Evolutionary conservation across 495 filamentous ascomycete species (phyloP).

Genomic region (Bryoglossum gracile): DNA sequence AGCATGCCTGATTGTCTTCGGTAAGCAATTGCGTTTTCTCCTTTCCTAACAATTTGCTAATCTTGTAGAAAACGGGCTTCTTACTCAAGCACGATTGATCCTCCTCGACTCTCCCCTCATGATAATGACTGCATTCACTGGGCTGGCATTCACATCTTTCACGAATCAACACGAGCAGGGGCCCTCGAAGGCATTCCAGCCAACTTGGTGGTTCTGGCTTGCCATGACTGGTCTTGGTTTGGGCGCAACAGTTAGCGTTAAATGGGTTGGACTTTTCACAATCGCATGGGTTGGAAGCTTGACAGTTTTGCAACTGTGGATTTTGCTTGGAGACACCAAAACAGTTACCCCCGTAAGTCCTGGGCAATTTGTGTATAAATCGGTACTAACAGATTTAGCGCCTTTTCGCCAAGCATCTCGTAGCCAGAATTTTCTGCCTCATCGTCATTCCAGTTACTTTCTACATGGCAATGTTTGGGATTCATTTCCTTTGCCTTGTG

Average conservation of each 20-base stretch:
- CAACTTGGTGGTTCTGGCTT: slow-evolving; percentile 98
- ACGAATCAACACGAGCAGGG: slow-evolving; percentile 96
- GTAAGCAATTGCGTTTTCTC: slow-evolving; percentile 44
- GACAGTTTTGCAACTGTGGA: slow-evolving; percentile 88
- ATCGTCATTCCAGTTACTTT: slow-evolving; percentile 85
- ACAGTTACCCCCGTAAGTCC: slow-evolving; percentile 57
- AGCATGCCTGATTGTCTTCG: slow-evolving; percentile 81
- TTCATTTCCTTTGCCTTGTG: slow-evolving; percentile 86
- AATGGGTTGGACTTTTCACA: slow-evolving; percentile 98
- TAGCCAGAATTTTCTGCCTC: slow-evolving; percentile 84
- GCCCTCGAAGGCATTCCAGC: slow-evolving; percentile 73
- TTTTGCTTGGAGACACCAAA: slow-evolving; percentile 80
- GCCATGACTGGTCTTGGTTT: slow-evolving; percentile 76
- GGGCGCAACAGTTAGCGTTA: slow-evolving; percentile 89
- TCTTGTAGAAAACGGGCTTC: slow-evolving; percentile 76
- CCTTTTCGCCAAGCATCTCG: slow-evolving; percentile 89
- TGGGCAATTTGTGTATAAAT: neutral
- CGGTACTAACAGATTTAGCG: slow-evolving; percentile 22
- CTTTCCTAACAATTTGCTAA: neutral
- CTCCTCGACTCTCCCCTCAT: slow-evolving; percentile 93
- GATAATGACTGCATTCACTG: slow-evolving; percentile 88
- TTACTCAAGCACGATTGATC: slow-evolving; percentile 92
- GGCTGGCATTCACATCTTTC: slow-evolving; percentile 83
- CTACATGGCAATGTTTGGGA: slow-evolving; percentile 92
- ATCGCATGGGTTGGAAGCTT: slow-evolving; percentile 96